A percentile compares a stretch with the other conserved stretches of the same genome.
These are phyloP conservation scores for Colletotrichum neosansevieriae DNA, from an alignment of 2,329 filamentous ascomycete genomes.

Conservation along the genomic window DNA sequence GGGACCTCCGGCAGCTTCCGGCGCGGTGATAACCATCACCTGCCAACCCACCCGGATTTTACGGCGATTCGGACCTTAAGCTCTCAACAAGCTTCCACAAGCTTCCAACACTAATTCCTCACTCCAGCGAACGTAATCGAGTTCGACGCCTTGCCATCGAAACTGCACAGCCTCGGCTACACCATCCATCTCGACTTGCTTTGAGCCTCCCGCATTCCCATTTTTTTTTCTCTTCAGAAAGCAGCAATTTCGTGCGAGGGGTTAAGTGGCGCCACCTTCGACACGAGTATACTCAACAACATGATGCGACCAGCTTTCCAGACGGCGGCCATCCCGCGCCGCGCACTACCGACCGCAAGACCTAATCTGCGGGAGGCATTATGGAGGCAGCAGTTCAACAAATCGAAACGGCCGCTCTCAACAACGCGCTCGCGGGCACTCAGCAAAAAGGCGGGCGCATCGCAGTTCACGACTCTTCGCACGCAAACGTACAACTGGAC, in stretches of 20 bases:
- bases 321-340: slow-evolving; percentile 28
- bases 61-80: slow-evolving; percentile 32
- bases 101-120: slow-evolving; percentile 18
- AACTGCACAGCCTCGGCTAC: neutral
- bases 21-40: slow-evolving; percentile 14
- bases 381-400: slow-evolving; percentile 31
- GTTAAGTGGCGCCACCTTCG: slow-evolving; percentile 1
- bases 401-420: slow-evolving; percentile 15
- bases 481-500: slow-evolving; percentile 24
- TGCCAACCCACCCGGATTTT: slow-evolving; percentile 25
- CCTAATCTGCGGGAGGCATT: slow-evolving; percentile 28
- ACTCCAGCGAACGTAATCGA: slow-evolving; percentile 2
- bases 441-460: neutral
- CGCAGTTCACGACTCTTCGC: slow-evolving; percentile 12
- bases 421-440: slow-evolving; percentile 5
- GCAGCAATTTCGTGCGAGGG: neutral
- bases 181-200: slow-evolving; percentile 11
- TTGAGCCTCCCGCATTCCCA: neutral
- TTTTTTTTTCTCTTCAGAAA: neutral
- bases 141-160: slow-evolving; percentile 10
- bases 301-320: slow-evolving; percentile 37
- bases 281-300: neutral
- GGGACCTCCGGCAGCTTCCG: slow-evolving; percentile 17
- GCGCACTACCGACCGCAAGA: slow-evolving; percentile 26
- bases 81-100: slow-evolving; percentile 24